phyloP scores from a whole-genome alignment of 179 eudicot genomes.

The Beta corolliflora region DNA sequence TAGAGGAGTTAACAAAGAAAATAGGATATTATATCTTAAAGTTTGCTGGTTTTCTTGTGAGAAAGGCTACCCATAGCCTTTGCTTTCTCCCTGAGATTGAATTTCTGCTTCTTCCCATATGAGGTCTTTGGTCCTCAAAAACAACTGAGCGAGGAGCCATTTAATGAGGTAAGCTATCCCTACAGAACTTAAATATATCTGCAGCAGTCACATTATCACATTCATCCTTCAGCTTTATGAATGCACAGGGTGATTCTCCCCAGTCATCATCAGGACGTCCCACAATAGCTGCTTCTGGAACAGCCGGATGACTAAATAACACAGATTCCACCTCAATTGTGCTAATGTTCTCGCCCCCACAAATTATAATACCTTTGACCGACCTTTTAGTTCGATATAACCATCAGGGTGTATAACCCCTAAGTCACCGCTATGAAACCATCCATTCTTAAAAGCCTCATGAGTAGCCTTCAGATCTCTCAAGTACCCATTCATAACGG shows the following conservation, averaged over 20 bases:
- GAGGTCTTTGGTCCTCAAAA: conserved; percentile 83
- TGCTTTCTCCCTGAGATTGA: conserved; percentile 65
- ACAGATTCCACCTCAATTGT: conserved; percentile 77
- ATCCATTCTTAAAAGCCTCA: conserved; percentile 68
- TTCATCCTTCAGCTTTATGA: conserved; percentile 69
- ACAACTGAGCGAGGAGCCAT: conserved; percentile 81
- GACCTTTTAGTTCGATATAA: conserved; percentile 73
- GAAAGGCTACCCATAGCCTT: conserved; percentile 73
- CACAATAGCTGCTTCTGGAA: conserved; percentile 80
- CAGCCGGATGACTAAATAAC: conserved; percentile 60
- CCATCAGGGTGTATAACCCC: conserved; percentile 73
- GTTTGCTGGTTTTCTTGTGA: conserved; percentile 48
- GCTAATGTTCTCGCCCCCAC: conserved; percentile 95
- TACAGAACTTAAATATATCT: conserved; percentile 63
- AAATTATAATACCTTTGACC: conserved; percentile 73
- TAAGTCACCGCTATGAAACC: conserved; percentile 78
- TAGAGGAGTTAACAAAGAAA: background rate
- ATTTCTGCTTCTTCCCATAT: conserved; percentile 80
- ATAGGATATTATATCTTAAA: conserved; percentile 22
- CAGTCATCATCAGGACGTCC: conserved; percentile 81
- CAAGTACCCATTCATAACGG: conserved; percentile 79
- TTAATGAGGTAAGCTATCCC: conserved; percentile 63
- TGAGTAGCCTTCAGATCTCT: conserved; percentile 53
- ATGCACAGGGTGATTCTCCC: conserved; percentile 90
- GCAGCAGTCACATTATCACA: conserved; percentile 28